phyloP scores from a whole-genome alignment of 495 filamentous ascomycete genomes.

The Zalerion maritima region DNA sequence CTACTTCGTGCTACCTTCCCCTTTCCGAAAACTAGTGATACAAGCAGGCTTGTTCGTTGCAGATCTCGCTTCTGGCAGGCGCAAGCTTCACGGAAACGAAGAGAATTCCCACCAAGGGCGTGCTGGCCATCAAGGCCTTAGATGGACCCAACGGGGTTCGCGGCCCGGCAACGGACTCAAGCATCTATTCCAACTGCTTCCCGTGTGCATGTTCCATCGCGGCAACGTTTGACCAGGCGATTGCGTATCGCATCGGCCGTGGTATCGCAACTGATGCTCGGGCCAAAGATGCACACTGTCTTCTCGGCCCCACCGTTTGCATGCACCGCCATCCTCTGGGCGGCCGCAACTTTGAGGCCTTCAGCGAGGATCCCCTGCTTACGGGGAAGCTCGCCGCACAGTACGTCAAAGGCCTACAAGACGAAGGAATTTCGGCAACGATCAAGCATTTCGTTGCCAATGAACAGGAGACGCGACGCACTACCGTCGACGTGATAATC shows the following conservation, averaged over 20 bases:
- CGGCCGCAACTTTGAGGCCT: conserved; percentile 49
- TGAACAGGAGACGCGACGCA: conserved; percentile 15
- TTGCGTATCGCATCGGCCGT: background rate
- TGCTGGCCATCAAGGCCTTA: no score
- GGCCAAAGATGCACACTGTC: conserved; percentile 41
- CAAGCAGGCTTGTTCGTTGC: no score
- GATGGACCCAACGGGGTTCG: conserved; percentile 14
- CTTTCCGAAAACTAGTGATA: no score
- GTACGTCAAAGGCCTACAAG: conserved; percentile 15
- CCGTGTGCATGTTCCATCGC: conserved; percentile 2
- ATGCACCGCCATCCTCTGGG: conserved; percentile 47
- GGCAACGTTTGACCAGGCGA: conserved; percentile 1
- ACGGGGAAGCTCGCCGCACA: conserved; percentile 9
- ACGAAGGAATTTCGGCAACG: conserved; percentile 12
- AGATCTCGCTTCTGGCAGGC: no score
- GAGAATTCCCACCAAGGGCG: no score
- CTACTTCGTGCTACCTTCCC: no score
- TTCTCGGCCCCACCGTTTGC: conserved; percentile 46
- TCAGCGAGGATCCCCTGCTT: conserved; percentile 43
- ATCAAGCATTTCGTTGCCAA: conserved; percentile 22
- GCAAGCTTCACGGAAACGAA: no score
- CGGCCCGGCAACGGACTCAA: conserved; percentile 2
- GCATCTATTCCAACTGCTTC: conserved; percentile 1
- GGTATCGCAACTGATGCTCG: conserved; percentile 26
- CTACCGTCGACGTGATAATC: conserved; percentile 33